Base-by-base conservation (phyloP, 1,284 basidiomycete species). In the Schizophyllum commune region DNA sequence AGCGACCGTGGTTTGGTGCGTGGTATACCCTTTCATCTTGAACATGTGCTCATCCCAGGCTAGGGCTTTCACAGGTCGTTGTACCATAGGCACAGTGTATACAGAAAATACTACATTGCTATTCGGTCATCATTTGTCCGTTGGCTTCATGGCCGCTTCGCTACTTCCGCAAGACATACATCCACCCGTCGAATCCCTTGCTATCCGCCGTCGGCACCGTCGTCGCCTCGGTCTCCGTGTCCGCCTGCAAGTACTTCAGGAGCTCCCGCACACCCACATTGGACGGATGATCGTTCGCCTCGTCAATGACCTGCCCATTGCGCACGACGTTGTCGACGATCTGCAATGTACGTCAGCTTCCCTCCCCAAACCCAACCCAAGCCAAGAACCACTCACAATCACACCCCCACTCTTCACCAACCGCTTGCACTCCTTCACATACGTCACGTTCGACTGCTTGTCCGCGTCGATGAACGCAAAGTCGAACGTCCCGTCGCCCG, bases 301-400 rank as follows among this genome's bases (percentile, higher is more conserved):
- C 75, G 64, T 83, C 75, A 4, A 80, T 74, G 4, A 84, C 81
- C 5, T 66, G 69, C 2, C 80, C 84, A 39, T 76, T 69, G 15
- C 81, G 77, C 13, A 85, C 82, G 34, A 86, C 83, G 65, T 88
- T 88, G 68, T 88, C 85, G 3, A 86, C 79, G 62, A 84, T 79
- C 82, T 83, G 63, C 6, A 58, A 54, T 33, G 32, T 60, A 5
- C 56, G 61, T 32, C 15, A 19, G 33, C 6, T 52, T 56, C 52
- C 47, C n/a, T 32, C 0, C 56, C 15, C 20, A 39, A 55, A n/a
- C 2, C 27, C n/a, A 59, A 17, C 21, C 58, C 52, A 56, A 13
- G 32, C 17, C 9, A 52, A 55, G 60, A 39, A 22, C 9, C 6
- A 76, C 80, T 61, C 62, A 84, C 83, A 63, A 85, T 83, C 19